Evolutionary conservation across 495 filamentous ascomycete species (phyloP), one percentile per base, ranked within the genome.

Genomic region (Glonium stellatum): DNA sequence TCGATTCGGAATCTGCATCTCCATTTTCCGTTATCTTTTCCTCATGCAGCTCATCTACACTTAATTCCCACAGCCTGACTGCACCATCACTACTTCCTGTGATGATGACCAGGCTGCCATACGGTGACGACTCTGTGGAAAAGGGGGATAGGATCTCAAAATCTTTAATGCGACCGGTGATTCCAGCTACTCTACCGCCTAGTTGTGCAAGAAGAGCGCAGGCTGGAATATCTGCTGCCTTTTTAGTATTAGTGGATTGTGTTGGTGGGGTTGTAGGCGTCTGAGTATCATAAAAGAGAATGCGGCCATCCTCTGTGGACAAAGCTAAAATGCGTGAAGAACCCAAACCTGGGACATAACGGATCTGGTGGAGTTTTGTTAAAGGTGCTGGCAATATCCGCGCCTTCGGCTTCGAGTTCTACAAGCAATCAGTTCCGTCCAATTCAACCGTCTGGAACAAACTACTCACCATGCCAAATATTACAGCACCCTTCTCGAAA

Each of bases 251-350:
- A 70, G 27, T 55, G 60, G 50, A 35, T 44, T 25, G 37, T 57
- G 48, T 6, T 19, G 35, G 35, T 18, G 51, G 36, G 10, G 35
- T 53, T 1, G 34, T 9, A n/a, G 39, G 0, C 15, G 4, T 39
- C 23, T 65, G 73, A 1, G 89, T 91, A 47, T 84, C 84, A 69
- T 90, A 96, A 71, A 98, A 95, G 36, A 95, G 63, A 19, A 98
- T 77, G 46, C 87, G 79, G 19, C 95, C 93, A 71, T 97, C 92
- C 70, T 97, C 93, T 0, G 93, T 97, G n/a, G 90, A 89, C 6
- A 95, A 76, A 0, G 84, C 85, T 42, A 98, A 70, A 10, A 92
- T 69, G 15, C 77, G 75, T 31, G 6, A 51, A 15, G 48, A 15
- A 11, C 21, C 76, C 71, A 15, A 73, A 75, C 34, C 75, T 66